Evolutionary conservation across 306 rosid genomes (phyloP).

Genomic region (Cicer cuneatum): DNA sequence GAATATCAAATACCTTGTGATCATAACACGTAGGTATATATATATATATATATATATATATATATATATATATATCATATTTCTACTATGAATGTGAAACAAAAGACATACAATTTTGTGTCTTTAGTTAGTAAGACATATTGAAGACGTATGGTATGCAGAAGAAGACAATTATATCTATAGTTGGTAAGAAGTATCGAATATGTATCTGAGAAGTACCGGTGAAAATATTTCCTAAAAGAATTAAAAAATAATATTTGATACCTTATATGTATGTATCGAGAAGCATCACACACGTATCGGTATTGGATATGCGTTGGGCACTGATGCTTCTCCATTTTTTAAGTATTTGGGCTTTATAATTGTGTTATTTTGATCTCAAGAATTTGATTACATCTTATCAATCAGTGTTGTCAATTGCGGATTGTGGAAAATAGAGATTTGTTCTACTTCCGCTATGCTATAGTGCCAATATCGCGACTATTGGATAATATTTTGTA

Average conservation of each 20-base stretch:
- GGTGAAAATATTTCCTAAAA: background rate
- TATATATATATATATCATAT: no score
- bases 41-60: no score
- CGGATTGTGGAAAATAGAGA: no score
- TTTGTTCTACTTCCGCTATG: no score
- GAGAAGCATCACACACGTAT: background rate
- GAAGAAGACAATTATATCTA: background rate
- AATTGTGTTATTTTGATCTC: conserved; percentile 20
- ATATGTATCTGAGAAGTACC: background rate
- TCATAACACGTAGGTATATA: no score
- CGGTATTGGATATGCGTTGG: background rate
- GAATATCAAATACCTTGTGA: conserved; percentile 1
- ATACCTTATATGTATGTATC: background rate
- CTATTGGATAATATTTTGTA: no score
- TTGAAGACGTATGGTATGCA: background rate
- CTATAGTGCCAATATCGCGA: no score
- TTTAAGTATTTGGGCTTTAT: background rate
- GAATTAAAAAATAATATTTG: background rate
- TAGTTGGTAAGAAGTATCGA: no score
- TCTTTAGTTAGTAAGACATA: background rate
- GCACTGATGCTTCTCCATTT: background rate
- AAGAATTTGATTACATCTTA: background rate
- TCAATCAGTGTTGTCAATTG: no score
- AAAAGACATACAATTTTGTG: background rate
- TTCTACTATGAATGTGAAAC: no score